phyloP scores from a whole-genome alignment of 2,329 filamentous ascomycete genomes.

The Huntiella decipiens region DNA sequence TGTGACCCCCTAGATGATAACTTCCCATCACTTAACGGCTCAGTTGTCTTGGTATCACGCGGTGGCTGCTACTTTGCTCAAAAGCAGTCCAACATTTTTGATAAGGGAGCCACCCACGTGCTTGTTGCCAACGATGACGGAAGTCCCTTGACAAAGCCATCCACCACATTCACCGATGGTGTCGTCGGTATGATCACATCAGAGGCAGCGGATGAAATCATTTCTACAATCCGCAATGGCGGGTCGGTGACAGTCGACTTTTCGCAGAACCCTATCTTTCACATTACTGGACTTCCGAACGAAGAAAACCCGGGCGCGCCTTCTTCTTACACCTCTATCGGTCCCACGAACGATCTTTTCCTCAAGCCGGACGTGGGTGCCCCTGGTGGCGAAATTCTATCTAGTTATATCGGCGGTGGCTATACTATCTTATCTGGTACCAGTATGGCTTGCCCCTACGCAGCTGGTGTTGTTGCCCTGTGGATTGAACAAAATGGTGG shows the following conservation, averaged over 20 bases:
- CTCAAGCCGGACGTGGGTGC: constrained; percentile 32
- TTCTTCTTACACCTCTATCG: constrained; percentile 30
- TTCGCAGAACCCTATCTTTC: constrained; percentile 11
- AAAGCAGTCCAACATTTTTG: constrained; percentile 33
- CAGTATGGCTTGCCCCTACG: constrained; percentile 35
- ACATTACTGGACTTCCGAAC: constrained; percentile 13
- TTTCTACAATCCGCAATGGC: constrained; percentile 15
- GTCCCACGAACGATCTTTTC: constrained; percentile 29
- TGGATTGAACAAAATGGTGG: constrained; percentile 25
- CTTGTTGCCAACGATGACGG: constrained; percentile 39
- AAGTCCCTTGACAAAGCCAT: constrained; percentile 6
- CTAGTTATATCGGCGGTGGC: constrained; percentile 24
- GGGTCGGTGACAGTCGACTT: constrained; percentile 24
- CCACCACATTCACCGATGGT: constrained; percentile 9
- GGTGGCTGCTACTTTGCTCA: constrained; percentile 35
- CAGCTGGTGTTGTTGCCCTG: constrained; percentile 30
- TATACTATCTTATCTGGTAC: constrained; percentile 33
- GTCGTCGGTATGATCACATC: constrained; percentile 23
- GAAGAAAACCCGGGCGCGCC: constrained; percentile 21
- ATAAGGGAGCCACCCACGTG: constrained; percentile 38
- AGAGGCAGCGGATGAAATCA: constrained; percentile 20
- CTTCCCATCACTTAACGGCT: constrained; percentile 22
- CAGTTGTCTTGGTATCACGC: constrained; percentile 40
- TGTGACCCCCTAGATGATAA: not conserved
- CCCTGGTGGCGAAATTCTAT: constrained; percentile 30